phyloP scores from a whole-genome alignment of 371 early-diverging fungal species.

The Blakeslea trispora region DNA sequence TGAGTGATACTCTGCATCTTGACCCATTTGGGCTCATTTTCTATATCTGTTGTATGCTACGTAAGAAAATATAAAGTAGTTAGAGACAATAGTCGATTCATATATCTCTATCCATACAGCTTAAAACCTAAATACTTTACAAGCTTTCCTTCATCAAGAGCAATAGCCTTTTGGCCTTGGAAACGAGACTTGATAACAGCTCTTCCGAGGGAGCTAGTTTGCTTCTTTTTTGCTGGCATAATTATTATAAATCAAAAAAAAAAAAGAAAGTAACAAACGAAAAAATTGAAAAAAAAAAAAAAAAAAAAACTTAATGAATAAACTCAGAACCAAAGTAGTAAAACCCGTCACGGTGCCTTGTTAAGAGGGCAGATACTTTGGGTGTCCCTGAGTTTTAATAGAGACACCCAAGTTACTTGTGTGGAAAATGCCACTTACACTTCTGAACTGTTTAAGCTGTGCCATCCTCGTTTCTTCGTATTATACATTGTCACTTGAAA shows the following conservation, averaged over 20 bases:
- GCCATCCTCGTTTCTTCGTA: too few species aligned
- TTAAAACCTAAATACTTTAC: conserved; percentile 31
- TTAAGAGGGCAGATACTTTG: too few species aligned
- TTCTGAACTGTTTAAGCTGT: too few species aligned
- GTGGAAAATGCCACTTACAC: too few species aligned
- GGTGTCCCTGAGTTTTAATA: too few species aligned
- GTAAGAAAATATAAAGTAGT: background rate
- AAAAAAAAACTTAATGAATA: too few species aligned
- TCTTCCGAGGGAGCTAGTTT: conserved; percentile 71
- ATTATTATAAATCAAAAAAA: background rate
- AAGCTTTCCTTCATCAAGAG: conserved; percentile 66
- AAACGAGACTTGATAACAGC: conserved; percentile 93
- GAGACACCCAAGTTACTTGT: too few species aligned
- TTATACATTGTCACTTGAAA: too few species aligned
- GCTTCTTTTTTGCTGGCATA: conserved; percentile 46
- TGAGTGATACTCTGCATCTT: conserved; percentile 95
- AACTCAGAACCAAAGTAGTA: too few species aligned
- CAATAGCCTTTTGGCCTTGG: conserved; percentile 76
- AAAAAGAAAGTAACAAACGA: background rate
- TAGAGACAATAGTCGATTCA: background rate
- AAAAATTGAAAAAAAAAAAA: background rate
- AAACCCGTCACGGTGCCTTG: too few species aligned
- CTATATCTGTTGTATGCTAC: conserved; percentile 87
- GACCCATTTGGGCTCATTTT: conserved; percentile 83
- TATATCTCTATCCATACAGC: background rate